Conservation (phyloP, 495 filamentous ascomycete species). For the Hypoxylon rickii region DNA sequence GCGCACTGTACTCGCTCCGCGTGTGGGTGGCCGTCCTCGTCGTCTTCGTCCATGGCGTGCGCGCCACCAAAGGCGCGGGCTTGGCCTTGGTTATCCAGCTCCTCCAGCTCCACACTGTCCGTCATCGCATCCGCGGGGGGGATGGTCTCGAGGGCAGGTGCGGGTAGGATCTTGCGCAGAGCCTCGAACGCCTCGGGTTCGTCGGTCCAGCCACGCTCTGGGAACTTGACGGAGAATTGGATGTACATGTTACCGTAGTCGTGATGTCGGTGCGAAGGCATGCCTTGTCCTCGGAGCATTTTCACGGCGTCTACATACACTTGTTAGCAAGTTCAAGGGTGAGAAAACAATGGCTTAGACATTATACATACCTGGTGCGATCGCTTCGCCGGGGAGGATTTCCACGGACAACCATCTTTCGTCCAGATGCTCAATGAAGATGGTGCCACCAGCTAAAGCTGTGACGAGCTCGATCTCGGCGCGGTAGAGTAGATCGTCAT, state of each 20-base stretch:
- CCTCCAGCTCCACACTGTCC: slow-evolving; percentile 80
- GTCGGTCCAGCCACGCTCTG: slow-evolving; percentile 65
- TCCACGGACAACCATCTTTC: slow-evolving; percentile 93
- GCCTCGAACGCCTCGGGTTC: slow-evolving; percentile 61
- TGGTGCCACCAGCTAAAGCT: slow-evolving; percentile 83
- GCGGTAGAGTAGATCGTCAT: slow-evolving; percentile 94
- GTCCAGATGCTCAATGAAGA: slow-evolving; percentile 95
- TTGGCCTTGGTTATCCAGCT: slow-evolving; percentile 74
- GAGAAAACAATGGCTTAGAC: background rate
- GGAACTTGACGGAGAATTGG: slow-evolving; percentile 98
- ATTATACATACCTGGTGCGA: slow-evolving; percentile 77
- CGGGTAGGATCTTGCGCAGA: slow-evolving; percentile 81
- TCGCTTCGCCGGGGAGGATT: slow-evolving; percentile 90
- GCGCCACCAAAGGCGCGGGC: slow-evolving; percentile 70
- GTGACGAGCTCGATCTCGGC: slow-evolving; percentile 96
- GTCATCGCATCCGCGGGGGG: slow-evolving; percentile 84
- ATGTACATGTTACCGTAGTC: slow-evolving; percentile 96
- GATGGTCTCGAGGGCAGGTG: slow-evolving; percentile 61
- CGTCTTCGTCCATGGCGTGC: slow-evolving; percentile 76
- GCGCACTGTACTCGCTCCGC: slow-evolving; percentile 97
- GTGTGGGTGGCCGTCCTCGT: slow-evolving; percentile 78
- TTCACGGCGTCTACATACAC: slow-evolving; percentile 75
- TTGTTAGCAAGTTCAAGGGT: slow-evolving; percentile 23
- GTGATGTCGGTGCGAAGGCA: slow-evolving; percentile 96
- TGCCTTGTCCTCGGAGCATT: slow-evolving; percentile 95